Percentiles rank a stretch among this genome's conserved stretches.
phyloP scores from a whole-genome alignment of 129 eudicot genomes.

The Daucus carota region DH1_v3.0 NC_030384.2:48585001-48585500 shows the following conservation, averaged over 20 bases:
- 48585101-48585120: neutral
- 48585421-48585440: neutral
- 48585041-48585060: neutral
- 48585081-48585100: neutral
- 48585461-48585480: neutral
- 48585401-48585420: neutral
- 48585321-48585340: no score
- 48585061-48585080: neutral
- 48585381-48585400: no score
- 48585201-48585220: neutral
- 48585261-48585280: no score
- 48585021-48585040: neutral
- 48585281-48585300: no score
- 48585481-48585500: constrained; percentile 28
- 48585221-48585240: neutral
- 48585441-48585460: neutral
- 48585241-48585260: neutral
- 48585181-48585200: neutral
- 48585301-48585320: no score
- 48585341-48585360: no score
- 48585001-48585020: neutral
- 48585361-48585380: no score
- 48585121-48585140: neutral
- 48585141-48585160: neutral
- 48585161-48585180: neutral